These are phyloP conservation scores for Aphanocladium album DNA, from an alignment of 2,329 filamentous ascomycete genomes.

Conservation along the genomic window DNA sequence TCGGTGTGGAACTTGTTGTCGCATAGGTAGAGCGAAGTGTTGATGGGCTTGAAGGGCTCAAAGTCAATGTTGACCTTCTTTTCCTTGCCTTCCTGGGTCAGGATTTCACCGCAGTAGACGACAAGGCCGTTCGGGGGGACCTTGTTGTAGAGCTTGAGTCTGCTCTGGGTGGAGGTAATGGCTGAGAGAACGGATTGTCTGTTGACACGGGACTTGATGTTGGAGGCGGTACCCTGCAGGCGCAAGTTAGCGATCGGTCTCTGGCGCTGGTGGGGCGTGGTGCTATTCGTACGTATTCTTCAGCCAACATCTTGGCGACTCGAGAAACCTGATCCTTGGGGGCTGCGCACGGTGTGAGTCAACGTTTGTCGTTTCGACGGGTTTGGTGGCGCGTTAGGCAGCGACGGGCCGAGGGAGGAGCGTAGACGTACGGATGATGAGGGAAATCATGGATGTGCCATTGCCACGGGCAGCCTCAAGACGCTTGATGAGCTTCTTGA, in stretches of 20 bases:
- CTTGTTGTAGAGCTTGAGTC: conserved; percentile 98
- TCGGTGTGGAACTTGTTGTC: conserved; percentile 99
- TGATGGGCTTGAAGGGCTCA: conserved; percentile 99
- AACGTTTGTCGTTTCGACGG: not conserved
- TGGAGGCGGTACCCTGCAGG: conserved; percentile 84
- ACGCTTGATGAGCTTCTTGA: conserved; percentile 99
- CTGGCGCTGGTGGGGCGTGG: not conserved
- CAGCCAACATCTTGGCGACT: conserved; percentile 98
- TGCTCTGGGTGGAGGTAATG: conserved; percentile 98
- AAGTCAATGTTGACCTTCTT: conserved; percentile 99
- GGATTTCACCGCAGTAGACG: conserved; percentile 99
- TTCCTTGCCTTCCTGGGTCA: conserved; percentile 97
- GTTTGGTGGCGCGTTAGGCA: not conserved
- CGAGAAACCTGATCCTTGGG: conserved; percentile 98
- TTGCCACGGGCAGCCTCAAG: conserved; percentile 96
- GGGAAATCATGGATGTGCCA: conserved; percentile 98
- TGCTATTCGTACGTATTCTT: conserved; percentile 79
- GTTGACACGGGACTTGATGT: conserved; percentile 99
- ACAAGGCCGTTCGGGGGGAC: conserved; percentile 96
- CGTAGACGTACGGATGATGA: conserved; percentile 80
- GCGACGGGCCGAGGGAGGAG: not conserved
- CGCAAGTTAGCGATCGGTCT: conserved; percentile 9
- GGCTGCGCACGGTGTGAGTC: conserved; percentile 44
- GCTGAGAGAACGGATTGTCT: conserved; percentile 95
- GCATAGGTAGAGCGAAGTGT: conserved; percentile 97